Conservation (phyloP, 345 rosid genomes). For the Streptanthus diversifolius region DNA sequence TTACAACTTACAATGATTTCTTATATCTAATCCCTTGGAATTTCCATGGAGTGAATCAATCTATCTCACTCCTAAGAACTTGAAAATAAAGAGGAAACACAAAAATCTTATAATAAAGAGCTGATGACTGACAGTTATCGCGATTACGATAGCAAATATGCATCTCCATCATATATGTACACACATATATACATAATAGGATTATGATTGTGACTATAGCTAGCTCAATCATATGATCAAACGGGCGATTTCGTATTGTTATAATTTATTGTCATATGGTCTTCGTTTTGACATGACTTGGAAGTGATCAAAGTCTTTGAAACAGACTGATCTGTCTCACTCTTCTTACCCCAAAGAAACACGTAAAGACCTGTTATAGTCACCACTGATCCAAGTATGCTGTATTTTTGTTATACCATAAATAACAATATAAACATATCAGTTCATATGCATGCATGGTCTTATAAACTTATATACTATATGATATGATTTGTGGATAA, state of each 20-base stretch:
- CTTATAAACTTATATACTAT: background rate
- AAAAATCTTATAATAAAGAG: background rate
- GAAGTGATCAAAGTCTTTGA: background rate
- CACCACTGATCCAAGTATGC: slow-evolving; percentile 33
- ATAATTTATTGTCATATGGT: background rate
- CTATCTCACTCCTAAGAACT: background rate
- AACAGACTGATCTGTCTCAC: slow-evolving; percentile 18
- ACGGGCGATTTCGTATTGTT: slow-evolving; percentile 16
- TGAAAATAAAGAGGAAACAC: background rate
- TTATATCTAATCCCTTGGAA: background rate
- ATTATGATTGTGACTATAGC: background rate
- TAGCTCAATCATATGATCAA: background rate
- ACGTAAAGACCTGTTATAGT: slow-evolving; percentile 33
- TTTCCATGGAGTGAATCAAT: background rate
- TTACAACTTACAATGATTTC: background rate
- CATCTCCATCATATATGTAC: background rate
- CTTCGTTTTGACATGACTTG: slow-evolving; percentile 11
- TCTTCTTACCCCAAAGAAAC: slow-evolving; percentile 38
- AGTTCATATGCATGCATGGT: background rate
- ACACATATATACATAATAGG: too few species aligned
- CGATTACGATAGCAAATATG: background rate
- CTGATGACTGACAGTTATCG: background rate
- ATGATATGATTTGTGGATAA: background rate
- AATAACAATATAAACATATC: background rate
- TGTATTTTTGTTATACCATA: background rate